A percentile compares a stretch with the other conserved stretches of the same genome.
Evolutionary conservation across 306 rosid species (phyloP).

Genomic region (Crataegus laevigata): DNA sequence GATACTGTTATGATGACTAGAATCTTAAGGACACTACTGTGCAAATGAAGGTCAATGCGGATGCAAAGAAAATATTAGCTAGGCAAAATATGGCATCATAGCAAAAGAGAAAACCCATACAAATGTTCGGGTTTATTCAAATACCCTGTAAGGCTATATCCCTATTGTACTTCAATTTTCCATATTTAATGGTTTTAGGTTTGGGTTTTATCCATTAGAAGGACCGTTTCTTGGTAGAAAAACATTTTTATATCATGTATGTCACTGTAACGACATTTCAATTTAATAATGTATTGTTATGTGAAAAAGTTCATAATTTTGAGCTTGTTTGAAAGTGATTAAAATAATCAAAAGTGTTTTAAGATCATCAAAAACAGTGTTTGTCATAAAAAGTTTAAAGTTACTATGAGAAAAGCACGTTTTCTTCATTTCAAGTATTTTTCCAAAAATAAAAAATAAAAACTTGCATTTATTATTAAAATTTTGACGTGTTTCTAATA

Average conservation of each 20-base stretch:
- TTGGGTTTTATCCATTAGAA: background rate
- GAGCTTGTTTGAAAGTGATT: too few relatives aligned
- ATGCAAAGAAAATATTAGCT: background rate
- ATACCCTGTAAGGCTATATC: background rate
- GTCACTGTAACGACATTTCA: too few relatives aligned
- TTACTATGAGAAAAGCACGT: too few relatives aligned
- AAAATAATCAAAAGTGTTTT: constrained; percentile 2
- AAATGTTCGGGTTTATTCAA: background rate
- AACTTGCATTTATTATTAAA: too few relatives aligned
- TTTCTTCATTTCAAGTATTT: too few relatives aligned
- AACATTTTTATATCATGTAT: too few relatives aligned
- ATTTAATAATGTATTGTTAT: too few relatives aligned
- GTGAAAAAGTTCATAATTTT: too few relatives aligned
- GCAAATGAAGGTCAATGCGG: constrained; percentile 23
- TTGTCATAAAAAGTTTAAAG: too few relatives aligned
- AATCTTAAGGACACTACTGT: constrained; percentile 38
- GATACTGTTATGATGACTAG: constrained; percentile 80
- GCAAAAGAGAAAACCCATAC: background rate
- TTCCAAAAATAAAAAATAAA: too few relatives aligned
- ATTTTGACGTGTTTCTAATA: too few relatives aligned
- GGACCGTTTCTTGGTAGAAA: background rate
- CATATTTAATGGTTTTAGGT: background rate
- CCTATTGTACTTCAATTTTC: background rate
- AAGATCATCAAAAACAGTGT: background rate
- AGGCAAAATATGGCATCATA: background rate